A percentile compares a stretch with the other conserved stretches of the same genome.
Conservation (phyloP, 1,284 basidiomycete genomes). For the Ustilago crameri region DNA sequence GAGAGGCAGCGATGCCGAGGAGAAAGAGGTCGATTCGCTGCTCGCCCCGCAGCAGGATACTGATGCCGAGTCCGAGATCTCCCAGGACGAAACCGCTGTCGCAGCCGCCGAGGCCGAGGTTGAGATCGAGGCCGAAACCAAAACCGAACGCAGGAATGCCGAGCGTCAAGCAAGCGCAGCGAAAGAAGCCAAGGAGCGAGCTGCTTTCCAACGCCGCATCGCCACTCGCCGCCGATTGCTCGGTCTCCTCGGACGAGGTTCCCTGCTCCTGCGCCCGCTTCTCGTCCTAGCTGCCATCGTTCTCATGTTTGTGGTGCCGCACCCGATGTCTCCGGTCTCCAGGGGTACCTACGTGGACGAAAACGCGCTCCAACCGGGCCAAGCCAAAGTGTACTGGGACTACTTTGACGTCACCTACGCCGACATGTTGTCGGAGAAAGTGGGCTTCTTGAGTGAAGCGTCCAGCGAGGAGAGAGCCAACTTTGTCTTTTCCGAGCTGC, state of each 20-base stretch:
- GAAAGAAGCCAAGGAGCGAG: conserved; percentile 27
- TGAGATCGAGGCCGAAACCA: no score
- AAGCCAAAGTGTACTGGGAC: conserved; percentile 54
- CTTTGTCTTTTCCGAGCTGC: conserved; percentile 48
- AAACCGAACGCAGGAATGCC: conserved; percentile 15
- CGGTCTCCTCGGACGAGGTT: conserved; percentile 15
- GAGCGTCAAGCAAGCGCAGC: conserved; percentile 17
- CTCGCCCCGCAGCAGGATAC: conserved; percentile 10
- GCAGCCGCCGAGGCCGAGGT: conserved; percentile 9
- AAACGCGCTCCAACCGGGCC: conserved; percentile 65
- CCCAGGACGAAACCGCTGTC: conserved; percentile 1
- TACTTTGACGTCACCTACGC: conserved; percentile 57
- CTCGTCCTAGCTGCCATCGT: conserved; percentile 37
- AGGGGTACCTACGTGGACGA: conserved; percentile 65
- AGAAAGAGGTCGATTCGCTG: conserved; percentile 33
- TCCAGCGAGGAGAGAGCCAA: conserved; percentile 35
- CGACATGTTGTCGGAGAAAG: conserved; percentile 50
- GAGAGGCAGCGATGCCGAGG: conserved; percentile 1
- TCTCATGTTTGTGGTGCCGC: conserved; percentile 50
- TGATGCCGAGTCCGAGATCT: background rate
- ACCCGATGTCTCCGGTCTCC: conserved; percentile 55
- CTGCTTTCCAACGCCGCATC: conserved; percentile 37
- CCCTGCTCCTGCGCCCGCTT: conserved; percentile 16
- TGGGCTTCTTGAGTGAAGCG: conserved; percentile 17
- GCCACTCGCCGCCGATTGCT: conserved; percentile 29